These are phyloP conservation scores for Aspergillus bombycis DNA, from an alignment of 2,329 filamentous ascomycete species.

Conservation along the genomic window DNA sequence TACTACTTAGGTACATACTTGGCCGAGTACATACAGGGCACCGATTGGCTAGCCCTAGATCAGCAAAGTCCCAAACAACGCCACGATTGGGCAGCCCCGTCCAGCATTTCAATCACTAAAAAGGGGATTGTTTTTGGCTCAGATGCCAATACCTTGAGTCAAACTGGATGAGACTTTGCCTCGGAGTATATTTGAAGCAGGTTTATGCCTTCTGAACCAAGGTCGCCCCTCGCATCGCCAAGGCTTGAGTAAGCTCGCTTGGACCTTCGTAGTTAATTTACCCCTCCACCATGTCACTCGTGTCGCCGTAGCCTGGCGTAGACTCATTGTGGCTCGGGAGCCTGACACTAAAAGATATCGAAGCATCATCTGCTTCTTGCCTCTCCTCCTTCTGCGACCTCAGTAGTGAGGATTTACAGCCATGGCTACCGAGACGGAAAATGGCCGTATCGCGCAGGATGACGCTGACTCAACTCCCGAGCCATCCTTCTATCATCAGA, in stretches of 20 bases:
- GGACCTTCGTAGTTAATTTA: constrained; percentile 1
- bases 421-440: constrained; percentile 1
- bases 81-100: neutral
- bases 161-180: neutral
- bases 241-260: constrained; percentile 5
- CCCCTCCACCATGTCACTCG: constrained; percentile 2
- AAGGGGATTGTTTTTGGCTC: neutral
- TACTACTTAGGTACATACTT: neutral
- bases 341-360: neutral
- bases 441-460: neutral
- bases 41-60: neutral
- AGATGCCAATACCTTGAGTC: neutral
- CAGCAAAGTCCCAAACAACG: neutral
- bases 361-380: neutral
- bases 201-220: neutral
- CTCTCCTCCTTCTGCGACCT: neutral
- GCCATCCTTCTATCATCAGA: constrained; percentile 16
- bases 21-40: neutral
- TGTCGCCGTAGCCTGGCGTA: neutral
- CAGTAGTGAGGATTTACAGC: neutral
- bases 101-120: neutral
- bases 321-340: neutral
- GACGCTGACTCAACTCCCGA: constrained; percentile 2
- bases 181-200: neutral
- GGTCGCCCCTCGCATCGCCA: constrained; percentile 6